Conservation (phyloP, 164 flowering plant genomes). For the Magnolia officinalis region DNA sequence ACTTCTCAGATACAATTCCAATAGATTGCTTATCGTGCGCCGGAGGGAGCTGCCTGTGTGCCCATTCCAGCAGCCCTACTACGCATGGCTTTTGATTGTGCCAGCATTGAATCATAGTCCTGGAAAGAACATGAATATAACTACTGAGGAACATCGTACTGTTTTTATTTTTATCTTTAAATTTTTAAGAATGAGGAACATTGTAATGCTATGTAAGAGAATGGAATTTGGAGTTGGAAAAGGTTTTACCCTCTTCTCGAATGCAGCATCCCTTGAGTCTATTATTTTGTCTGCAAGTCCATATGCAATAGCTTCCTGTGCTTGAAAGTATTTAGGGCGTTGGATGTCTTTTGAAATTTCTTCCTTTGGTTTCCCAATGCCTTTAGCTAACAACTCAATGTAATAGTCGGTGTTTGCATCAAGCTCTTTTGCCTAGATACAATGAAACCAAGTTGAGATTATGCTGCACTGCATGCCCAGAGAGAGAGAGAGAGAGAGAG, state of each 20-base stretch:
- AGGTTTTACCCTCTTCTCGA: constrained; percentile 59
- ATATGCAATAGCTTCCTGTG: constrained; percentile 79
- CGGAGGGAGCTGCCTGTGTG: constrained; percentile 69
- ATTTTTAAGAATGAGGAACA: not conserved
- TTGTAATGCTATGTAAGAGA: not conserved
- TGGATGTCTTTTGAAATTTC: constrained; percentile 63
- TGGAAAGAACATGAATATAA: constrained; percentile 18
- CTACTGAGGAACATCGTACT: not conserved
- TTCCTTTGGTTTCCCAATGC: constrained; percentile 74
- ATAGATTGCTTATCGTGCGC: constrained; percentile 36
- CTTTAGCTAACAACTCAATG: constrained; percentile 70
- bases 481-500: constrained; percentile 6
- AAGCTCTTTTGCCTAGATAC: constrained; percentile 76
- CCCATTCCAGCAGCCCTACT: constrained; percentile 38
- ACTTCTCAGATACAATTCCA: not conserved
- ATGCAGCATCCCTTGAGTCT: constrained; percentile 43
- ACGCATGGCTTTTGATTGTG: constrained; percentile 65
- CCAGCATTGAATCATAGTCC: constrained; percentile 63
- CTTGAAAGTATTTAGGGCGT: constrained; percentile 53
- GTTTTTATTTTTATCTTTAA: too few relatives aligned
- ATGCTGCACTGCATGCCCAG: not conserved
- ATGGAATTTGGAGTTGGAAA: not conserved
- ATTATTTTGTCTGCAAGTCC: constrained; percentile 86
- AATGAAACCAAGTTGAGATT: not conserved
- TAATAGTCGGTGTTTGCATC: constrained; percentile 67